Conservation (phyloP, 345 rosid genomes). For the Schrenkiella parvula region DNA sequence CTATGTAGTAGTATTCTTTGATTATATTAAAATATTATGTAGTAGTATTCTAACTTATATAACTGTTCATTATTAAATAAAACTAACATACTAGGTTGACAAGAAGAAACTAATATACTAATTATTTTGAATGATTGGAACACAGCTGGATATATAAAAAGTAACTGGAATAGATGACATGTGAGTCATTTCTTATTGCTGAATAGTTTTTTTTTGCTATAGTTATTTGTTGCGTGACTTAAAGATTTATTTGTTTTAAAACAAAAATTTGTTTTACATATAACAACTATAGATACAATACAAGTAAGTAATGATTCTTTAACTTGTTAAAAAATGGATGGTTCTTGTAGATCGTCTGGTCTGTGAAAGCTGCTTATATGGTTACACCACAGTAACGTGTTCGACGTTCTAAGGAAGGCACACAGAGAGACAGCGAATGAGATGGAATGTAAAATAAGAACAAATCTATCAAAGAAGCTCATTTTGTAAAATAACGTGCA, state of each 20-base stretch:
- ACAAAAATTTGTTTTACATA: neutral
- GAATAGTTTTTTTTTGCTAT: too few species aligned
- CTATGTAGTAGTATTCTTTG: too few species aligned
- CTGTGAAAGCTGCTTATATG: neutral
- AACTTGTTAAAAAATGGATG: neutral
- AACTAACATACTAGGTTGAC: neutral
- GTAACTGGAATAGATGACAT: slow-evolving; percentile 3
- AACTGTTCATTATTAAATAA: neutral
- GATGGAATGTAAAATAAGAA: neutral
- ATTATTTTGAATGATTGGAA: neutral
- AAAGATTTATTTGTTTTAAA: neutral
- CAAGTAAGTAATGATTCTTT: neutral
- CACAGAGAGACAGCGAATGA: neutral
- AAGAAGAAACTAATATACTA: neutral
- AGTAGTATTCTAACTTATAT: neutral
- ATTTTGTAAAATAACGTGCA: neutral
- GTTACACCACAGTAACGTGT: neutral
- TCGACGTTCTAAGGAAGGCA: neutral
- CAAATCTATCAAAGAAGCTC: neutral
- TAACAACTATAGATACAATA: neutral
- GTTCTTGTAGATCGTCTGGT: neutral
- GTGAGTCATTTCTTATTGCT: neutral
- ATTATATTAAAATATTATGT: too few species aligned
- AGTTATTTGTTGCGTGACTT: neutral
- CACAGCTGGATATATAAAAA: neutral